A percentile compares a stretch with the other conserved stretches of the same genome.
phyloP scores from a whole-genome alignment of 192 early-diverging fungal species.

The Spinellus fusiger region DNA sequence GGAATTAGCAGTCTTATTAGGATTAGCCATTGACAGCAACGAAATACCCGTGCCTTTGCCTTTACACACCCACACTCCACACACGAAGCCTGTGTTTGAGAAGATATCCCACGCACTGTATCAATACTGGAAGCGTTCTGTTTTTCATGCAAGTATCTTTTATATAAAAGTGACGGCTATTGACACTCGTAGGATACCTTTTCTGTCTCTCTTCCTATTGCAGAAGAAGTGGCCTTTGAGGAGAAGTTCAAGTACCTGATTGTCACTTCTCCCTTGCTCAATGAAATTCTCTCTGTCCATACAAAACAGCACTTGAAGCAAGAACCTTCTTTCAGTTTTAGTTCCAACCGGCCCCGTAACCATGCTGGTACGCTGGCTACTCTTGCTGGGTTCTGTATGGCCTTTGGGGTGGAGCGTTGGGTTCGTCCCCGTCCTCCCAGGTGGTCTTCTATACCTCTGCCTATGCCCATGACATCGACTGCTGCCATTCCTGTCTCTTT shows the following conservation, averaged over 20 bases:
- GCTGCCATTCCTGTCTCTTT: constrained; percentile 19
- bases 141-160: constrained; percentile 10
- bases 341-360: neutral
- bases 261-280: constrained; percentile 51
- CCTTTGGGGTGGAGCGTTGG: constrained; percentile 9
- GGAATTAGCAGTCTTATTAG: neutral
- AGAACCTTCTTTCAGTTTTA: constrained; percentile 8
- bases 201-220: constrained; percentile 36
- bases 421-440: constrained; percentile 1
- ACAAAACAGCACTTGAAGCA: neutral
- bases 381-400: constrained; percentile 15
- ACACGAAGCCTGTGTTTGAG: neutral
- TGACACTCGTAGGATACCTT: constrained; percentile 36
- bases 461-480: constrained; percentile 6
- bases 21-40: constrained; percentile 31
- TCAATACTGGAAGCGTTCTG: constrained; percentile 8
- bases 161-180: neutral
- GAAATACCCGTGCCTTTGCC: constrained; percentile 22
- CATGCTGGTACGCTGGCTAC: constrained; percentile 1
- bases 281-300: constrained; percentile 35
- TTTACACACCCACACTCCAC: neutral
- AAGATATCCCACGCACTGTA: neutral
- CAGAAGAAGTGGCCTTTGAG: constrained; percentile 49
- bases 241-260: constrained; percentile 56
- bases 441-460: constrained; percentile 6